These are phyloP conservation scores for Wickerhamiella alocasiicola DNA, from an alignment of 805 yeast genomes.

Conservation along the genomic window DNA sequence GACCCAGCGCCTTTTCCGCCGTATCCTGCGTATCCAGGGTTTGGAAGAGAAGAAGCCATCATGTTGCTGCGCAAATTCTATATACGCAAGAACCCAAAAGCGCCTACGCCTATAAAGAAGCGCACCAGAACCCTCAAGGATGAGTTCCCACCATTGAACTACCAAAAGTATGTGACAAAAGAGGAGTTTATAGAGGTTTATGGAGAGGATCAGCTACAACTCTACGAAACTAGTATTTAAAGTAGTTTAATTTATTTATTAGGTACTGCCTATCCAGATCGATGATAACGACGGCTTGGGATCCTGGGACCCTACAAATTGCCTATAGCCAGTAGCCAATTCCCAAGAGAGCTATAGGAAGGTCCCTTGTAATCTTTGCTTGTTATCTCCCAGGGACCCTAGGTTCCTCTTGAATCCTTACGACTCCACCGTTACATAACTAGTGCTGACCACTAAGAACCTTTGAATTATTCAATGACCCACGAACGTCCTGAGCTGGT, in stretches of 20 bases:
- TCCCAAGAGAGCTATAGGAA: too few relatives aligned
- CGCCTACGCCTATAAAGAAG: conserved; percentile 71
- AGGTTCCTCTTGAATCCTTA: too few relatives aligned
- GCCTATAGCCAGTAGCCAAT: too few relatives aligned
- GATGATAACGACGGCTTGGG: too few relatives aligned
- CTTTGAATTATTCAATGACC: conserved; percentile 14
- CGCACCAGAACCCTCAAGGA: conserved; percentile 42
- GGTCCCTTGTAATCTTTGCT: too few relatives aligned
- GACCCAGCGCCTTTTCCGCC: conserved; percentile 29
- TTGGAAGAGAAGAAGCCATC: conserved; percentile 70
- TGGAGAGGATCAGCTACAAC: conserved; percentile 30
- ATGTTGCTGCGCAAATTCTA: conserved; percentile 72
- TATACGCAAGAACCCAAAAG: conserved; percentile 68
- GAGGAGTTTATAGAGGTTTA: conserved; percentile 41
- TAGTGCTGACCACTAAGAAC: background rate
- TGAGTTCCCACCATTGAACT: conserved; percentile 42
- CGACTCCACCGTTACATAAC: too few relatives aligned
- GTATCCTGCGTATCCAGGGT: conserved; percentile 64
- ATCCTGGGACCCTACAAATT: too few relatives aligned
- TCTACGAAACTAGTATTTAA: too few relatives aligned
- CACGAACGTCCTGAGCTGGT: conserved; percentile 48
- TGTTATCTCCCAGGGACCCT: too few relatives aligned
- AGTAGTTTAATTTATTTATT: too few relatives aligned
- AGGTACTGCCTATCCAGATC: too few relatives aligned
- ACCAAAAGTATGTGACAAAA: conserved; percentile 38